Evolutionary conservation across 169 alveolate genomes (phyloP).

Genomic region (Babesia divergens): DNA sequence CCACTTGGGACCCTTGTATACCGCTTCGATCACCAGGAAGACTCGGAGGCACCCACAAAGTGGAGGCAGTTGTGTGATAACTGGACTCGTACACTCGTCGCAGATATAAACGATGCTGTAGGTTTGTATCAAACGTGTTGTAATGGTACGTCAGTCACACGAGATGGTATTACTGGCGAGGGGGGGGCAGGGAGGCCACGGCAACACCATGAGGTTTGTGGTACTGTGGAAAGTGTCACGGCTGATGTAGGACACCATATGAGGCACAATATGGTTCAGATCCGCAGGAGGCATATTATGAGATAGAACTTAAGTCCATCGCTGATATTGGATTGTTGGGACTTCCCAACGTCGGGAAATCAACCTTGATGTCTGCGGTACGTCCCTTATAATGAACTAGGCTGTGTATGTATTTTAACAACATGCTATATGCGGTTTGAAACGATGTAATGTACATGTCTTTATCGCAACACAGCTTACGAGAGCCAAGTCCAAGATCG

Average conservation of each 20-base stretch:
- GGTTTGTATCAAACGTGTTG: neutral
- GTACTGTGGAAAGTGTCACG: neutral
- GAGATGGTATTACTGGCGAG: slow-evolving; percentile 32
- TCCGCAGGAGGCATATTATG: slow-evolving; percentile 53
- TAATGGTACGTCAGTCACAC: slow-evolving; percentile 5
- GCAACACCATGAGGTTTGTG: slow-evolving; percentile 53
- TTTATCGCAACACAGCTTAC: slow-evolving; percentile 19
- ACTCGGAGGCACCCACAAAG: neutral
- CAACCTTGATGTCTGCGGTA: slow-evolving; percentile 58
- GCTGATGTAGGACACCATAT: slow-evolving; percentile 24
- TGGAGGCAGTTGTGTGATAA: slow-evolving; percentile 36
- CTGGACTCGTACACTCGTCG: slow-evolving; percentile 36
- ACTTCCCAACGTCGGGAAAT: slow-evolving; percentile 62
- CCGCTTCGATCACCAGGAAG: slow-evolving; percentile 5
- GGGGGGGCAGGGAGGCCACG: slow-evolving; percentile 62
- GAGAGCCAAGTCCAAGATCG: slow-evolving; percentile 50
- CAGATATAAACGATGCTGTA: slow-evolving; percentile 47
- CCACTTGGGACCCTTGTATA: slow-evolving; percentile 60
- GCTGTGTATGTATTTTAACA: neutral
- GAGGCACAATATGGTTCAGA: slow-evolving; percentile 45
- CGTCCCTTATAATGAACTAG: neutral
- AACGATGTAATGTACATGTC: neutral
- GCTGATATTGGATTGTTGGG: slow-evolving; percentile 62
- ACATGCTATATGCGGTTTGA: neutral
- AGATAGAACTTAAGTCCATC: slow-evolving; percentile 50